Conservation (phyloP, 2,329 filamentous ascomycete species). For the Xylariales sp. region DNA sequence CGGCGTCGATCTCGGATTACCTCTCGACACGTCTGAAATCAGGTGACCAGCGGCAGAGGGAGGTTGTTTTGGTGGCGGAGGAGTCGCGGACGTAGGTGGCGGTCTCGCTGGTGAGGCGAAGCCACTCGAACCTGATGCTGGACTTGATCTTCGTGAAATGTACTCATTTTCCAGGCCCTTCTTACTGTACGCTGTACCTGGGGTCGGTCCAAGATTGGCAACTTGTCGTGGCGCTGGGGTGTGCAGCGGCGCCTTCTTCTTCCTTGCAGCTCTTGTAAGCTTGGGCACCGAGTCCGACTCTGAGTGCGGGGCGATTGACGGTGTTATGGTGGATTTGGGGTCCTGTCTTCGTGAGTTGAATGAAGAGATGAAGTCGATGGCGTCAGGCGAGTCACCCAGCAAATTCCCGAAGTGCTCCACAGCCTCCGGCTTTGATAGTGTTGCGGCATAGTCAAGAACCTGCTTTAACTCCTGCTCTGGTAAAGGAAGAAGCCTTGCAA, state of each 20-base stretch:
- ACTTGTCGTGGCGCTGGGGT: slow-evolving; percentile 59
- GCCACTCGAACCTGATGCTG: slow-evolving; percentile 33
- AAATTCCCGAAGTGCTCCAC: slow-evolving; percentile 84
- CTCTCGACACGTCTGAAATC: slow-evolving; percentile 70
- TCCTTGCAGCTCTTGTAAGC: slow-evolving; percentile 45
- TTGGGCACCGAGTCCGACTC: slow-evolving; percentile 43
- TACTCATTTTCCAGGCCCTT: slow-evolving; percentile 67
- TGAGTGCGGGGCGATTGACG: slow-evolving; percentile 22
- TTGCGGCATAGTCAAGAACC: slow-evolving; percentile 74
- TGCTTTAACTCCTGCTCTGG: slow-evolving; percentile 82
- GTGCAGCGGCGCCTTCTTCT: slow-evolving; percentile 58
- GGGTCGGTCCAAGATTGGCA: slow-evolving; percentile 58
- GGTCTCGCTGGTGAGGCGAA: slow-evolving; percentile 37
- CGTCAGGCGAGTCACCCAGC: slow-evolving; percentile 77
- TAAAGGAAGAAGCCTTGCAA: slow-evolving; percentile 76
- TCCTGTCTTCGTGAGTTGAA: slow-evolving; percentile 66
- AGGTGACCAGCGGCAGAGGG: slow-evolving; percentile 71
- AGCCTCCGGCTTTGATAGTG: slow-evolving; percentile 70
- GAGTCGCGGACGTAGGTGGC: slow-evolving; percentile 45
- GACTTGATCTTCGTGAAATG: slow-evolving; percentile 48
- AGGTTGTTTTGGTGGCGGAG: slow-evolving; percentile 46
- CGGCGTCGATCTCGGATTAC: slow-evolving; percentile 52
- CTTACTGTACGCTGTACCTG: slow-evolving; percentile 71
- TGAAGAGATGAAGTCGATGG: slow-evolving; percentile 70
- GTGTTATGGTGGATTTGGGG: slow-evolving; percentile 23